These are phyloP conservation scores for Microsporum ferrugineum DNA, from an alignment of 2,329 filamentous ascomycete species.

Conservation along the genomic window DNA sequence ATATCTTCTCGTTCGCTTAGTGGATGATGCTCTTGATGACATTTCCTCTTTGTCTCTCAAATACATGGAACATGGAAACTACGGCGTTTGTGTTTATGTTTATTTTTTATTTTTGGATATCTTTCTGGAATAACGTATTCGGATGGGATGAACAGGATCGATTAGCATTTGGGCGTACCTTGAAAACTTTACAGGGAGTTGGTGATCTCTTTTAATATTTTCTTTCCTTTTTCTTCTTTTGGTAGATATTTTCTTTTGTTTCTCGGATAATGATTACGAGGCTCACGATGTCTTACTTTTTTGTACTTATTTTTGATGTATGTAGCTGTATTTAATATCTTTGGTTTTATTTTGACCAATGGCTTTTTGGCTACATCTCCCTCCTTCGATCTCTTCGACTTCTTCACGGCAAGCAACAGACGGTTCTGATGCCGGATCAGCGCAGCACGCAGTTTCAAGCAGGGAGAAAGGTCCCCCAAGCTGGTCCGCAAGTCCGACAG, in stretches of 20 bases:
- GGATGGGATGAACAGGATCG: background rate
- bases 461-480: background rate
- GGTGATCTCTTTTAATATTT: background rate
- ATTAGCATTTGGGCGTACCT: background rate
- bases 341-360: constrained; percentile 1
- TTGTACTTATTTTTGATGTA: constrained; percentile 6
- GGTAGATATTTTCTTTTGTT: constrained; percentile 1
- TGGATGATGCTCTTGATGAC: background rate
- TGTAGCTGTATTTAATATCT: constrained; percentile 5
- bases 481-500: background rate
- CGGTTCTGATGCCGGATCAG: background rate
- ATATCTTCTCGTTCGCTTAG: constrained; percentile 6
- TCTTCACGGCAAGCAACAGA: background rate
- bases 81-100: background rate
- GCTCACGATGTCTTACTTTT: constrained; percentile 3
- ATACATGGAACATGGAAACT: background rate
- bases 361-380: background rate
- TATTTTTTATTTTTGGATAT: background rate
- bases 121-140: background rate
- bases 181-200: background rate
- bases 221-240: background rate
- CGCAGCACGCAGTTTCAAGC: background rate
- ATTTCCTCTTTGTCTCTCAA: background rate
- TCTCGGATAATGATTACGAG: constrained; percentile 2
- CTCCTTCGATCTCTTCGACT: background rate